Evolutionary conservation across 2,329 filamentous ascomycete species (phyloP).

Genomic region (Phyllosticta citrichinensis): DNA sequence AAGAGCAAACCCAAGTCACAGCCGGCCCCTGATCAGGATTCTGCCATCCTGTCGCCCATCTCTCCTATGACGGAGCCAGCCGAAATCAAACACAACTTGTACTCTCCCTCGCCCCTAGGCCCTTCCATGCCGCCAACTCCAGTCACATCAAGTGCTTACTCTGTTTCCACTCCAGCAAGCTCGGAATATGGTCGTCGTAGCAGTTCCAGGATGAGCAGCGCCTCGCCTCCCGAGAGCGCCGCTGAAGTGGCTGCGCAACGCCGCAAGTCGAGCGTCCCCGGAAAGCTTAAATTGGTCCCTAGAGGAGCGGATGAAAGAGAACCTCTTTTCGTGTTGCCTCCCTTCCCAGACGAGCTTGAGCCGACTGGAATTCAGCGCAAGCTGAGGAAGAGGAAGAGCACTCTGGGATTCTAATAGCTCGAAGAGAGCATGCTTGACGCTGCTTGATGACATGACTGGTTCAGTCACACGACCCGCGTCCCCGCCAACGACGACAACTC

Average conservation of each 20-base stretch:
- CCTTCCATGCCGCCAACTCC: constrained; percentile 21
- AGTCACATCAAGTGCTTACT: constrained; percentile 24
- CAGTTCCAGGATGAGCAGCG: constrained; percentile 1
- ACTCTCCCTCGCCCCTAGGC: constrained; percentile 1
- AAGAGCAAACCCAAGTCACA: constrained; percentile 5
- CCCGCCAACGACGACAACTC: not conserved
- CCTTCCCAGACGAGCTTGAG: constrained; percentile 18
- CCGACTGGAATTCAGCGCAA: constrained; percentile 12
- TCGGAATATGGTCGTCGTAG: constrained; percentile 3
- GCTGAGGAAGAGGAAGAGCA: constrained; percentile 26
- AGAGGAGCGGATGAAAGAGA: constrained; percentile 27
- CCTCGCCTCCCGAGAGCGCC: not conserved
- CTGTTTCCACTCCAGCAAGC: constrained; percentile 9
- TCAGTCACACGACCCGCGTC: not conserved
- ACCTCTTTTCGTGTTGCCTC: constrained; percentile 24
- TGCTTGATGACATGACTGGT: not conserved
- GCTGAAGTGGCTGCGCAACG: not conserved
- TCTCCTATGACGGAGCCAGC: constrained; percentile 4
- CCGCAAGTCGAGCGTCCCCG: constrained; percentile 8
- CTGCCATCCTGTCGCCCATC: constrained; percentile 3
- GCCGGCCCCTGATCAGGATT: not conserved
- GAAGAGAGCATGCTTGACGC: not conserved
- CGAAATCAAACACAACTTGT: not conserved
- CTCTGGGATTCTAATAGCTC: constrained; percentile 19
- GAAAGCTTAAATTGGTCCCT: constrained; percentile 20